Evolutionary conservation across 495 filamentous ascomycete genomes (phyloP).

Genomic region (Hypoxylon lenormandii): DNA sequence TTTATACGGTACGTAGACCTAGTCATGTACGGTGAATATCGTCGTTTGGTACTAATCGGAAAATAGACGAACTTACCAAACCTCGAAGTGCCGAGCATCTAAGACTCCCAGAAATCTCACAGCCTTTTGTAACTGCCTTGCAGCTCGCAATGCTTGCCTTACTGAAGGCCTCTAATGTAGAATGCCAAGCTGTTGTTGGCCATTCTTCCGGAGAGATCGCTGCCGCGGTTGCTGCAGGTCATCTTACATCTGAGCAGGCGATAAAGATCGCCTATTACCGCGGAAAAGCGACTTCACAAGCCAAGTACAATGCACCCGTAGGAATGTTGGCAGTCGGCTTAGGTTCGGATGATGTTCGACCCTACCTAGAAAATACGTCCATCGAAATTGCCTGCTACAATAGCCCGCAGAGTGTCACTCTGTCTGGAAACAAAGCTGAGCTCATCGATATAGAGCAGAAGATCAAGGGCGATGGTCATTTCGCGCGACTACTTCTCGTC

Average conservation of each 20-base stretch:
- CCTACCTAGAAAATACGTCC: conserved; percentile 33
- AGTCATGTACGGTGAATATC: background rate
- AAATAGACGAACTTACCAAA: conserved; percentile 32
- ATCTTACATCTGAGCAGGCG: conserved; percentile 29
- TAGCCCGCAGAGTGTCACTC: conserved; percentile 58
- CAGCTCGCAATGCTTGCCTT: conserved; percentile 64
- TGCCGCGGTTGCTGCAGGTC: conserved; percentile 52
- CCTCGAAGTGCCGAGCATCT: conserved; percentile 44
- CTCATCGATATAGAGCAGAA: conserved; percentile 51
- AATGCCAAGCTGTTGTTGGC: conserved; percentile 51
- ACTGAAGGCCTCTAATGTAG: conserved; percentile 58
- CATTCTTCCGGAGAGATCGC: conserved; percentile 61
- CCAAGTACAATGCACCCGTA: conserved; percentile 5
- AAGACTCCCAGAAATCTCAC: conserved; percentile 48
- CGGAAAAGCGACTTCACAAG: conserved; percentile 30
- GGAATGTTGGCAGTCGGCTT: conserved; percentile 29
- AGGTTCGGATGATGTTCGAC: background rate
- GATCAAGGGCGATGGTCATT: conserved; percentile 49
- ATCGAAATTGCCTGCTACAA: conserved; percentile 62
- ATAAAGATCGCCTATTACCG: conserved; percentile 52
- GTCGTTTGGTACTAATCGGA: background rate
- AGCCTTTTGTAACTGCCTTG: conserved; percentile 58
- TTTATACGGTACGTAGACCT: background rate
- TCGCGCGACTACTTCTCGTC: conserved; percentile 55
- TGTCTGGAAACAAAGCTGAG: conserved; percentile 56